phyloP scores from a whole-genome alignment of 164 flowering plant genomes.

The Hamamelis virginiana region DNA sequence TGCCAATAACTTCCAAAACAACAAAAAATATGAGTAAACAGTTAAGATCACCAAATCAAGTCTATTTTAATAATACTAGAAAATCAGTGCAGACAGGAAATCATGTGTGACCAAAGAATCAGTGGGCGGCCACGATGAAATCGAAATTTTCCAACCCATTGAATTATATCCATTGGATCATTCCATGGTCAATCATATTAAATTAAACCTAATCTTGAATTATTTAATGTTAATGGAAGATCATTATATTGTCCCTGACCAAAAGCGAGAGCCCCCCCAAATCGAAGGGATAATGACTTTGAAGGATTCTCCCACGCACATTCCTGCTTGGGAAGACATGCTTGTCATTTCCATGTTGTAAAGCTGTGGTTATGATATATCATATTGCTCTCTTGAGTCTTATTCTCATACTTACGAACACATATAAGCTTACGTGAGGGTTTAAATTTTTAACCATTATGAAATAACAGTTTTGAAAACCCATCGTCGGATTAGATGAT shows the following conservation, averaged over 20 bases:
- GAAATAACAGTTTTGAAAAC: too few species aligned
- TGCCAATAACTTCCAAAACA: constrained; percentile 21
- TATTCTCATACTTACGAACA: too few species aligned
- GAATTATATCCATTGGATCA: constrained; percentile 6
- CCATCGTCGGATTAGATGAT: too few species aligned
- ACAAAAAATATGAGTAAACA: constrained; percentile 6
- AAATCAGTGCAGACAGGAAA: constrained; percentile 5
- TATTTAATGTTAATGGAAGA: constrained; percentile 12
- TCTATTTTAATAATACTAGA: not conserved
- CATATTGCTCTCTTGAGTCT: not conserved
- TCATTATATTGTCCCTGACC: constrained; percentile 14
- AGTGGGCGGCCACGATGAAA: constrained; percentile 16
- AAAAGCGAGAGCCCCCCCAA: not conserved
- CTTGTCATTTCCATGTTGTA: not conserved
- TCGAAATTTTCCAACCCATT: not conserved
- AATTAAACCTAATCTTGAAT: not conserved
- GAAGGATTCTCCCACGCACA: constrained; percentile 11
- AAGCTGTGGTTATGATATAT: not conserved
- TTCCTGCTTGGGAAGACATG: not conserved
- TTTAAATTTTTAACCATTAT: too few species aligned
- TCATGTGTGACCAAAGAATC: constrained; percentile 18
- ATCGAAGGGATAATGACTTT: not conserved
- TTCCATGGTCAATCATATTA: constrained; percentile 3
- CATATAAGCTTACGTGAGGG: too few species aligned
- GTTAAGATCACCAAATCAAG: constrained; percentile 10